Evolutionary conservation across 192 early-diverging fungal species (phyloP), one percentile per base, ranked within the genome.

Genomic region (Gryganskiella cystojenkinii): DNA sequence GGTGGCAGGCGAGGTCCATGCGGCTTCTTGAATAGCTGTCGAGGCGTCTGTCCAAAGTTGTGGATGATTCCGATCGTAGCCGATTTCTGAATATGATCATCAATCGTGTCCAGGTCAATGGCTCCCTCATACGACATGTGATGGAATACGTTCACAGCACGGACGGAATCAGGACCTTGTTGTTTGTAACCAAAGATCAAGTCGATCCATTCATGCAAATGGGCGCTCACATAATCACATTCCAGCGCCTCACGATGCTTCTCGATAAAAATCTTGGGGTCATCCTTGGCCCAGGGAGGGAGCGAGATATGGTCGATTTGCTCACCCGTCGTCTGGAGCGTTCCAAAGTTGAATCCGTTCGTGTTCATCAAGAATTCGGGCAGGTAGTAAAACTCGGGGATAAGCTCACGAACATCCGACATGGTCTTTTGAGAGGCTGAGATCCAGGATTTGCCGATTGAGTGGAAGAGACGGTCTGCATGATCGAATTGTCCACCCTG

Each of bases 181-280:
- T 98, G 97, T 71, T 97, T 96, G 80, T 85, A 95, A n/a, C 97
- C 97, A 88, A 96, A 98, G 35, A 97, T 93, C 34, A 98, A 82
- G 74, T 98, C 96, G 46, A 98, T 92, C 96, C 96, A 98, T 71
- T 94, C 89, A 81, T 98, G 92, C 62, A 98, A 71, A 54, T 96
- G 89, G 0, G 84, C 85, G 34, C 94, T 95, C 10, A 98, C 95
- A 76, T 95, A 93, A 19, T 96, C 95, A 30, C 93, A 87, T 76
- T 93, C 92, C 1, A 93, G 68, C 3, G 92, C 92, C 65, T 94
- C 90, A 13, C 93, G 88, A 61, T 95, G 94, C 34, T 87, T 88
- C 43, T 87, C 83, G 54, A 95, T 88, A 70, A 95, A 95, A 27
- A 90, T 85, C 84, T 82, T 91, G 20, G 88, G 88, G 33, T 90